Conservation (phyloP, 345 rosid species). For the Corymbia maculata region DNA sequence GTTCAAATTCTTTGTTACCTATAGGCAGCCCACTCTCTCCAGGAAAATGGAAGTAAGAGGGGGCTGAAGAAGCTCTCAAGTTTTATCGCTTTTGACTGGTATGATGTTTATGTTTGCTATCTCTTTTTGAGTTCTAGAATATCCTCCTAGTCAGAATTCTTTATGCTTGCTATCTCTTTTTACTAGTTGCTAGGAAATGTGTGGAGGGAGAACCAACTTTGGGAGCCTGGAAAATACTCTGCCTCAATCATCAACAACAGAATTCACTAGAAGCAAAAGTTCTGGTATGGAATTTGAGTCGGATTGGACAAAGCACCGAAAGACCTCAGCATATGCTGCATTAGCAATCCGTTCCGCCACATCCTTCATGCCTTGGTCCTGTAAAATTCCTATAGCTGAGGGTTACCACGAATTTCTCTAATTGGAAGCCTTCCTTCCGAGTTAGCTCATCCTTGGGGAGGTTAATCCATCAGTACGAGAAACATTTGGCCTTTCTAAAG, state of each 20-base stretch:
- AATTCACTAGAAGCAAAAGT: constrained; percentile 11
- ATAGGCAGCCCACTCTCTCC: background rate
- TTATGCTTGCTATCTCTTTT: background rate
- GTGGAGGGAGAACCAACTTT: constrained; percentile 21
- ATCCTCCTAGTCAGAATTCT: background rate
- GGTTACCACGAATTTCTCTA: constrained; percentile 69
- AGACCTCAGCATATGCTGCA: constrained; percentile 39
- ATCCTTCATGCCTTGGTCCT: constrained; percentile 67
- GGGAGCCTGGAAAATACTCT: constrained; percentile 16
- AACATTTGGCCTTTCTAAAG: background rate
- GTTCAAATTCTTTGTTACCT: background rate
- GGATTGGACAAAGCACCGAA: constrained; percentile 37
- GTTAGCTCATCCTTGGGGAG: constrained; percentile 4
- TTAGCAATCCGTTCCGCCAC: constrained; percentile 56
- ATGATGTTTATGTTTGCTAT: background rate
- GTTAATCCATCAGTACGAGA: constrained; percentile 4
- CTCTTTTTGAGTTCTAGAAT: background rate
- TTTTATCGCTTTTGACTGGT: constrained; percentile 48
- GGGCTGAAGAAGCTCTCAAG: constrained; percentile 33
- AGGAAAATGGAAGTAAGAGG: constrained; percentile 63
- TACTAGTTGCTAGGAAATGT: constrained; percentile 45
- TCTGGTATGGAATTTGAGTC: constrained; percentile 81
- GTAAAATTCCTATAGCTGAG: constrained; percentile 79
- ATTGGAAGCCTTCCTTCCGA: background rate
- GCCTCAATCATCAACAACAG: constrained; percentile 5